Evolutionary conservation across 1,139 yeast species (phyloP).

Genomic region (Candida sojae): DNA sequence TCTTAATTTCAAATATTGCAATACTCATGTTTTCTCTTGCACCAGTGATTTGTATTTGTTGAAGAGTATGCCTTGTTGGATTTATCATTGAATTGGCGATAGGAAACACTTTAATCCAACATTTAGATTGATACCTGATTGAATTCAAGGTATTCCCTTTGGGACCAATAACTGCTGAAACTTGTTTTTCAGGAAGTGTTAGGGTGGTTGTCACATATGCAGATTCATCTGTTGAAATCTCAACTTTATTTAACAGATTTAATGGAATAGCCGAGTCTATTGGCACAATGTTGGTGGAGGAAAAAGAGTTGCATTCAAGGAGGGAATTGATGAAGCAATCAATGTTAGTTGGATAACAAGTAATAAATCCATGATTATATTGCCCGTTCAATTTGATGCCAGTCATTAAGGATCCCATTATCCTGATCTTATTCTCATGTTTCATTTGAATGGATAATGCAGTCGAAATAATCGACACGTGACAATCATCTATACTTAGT

Average conservation of each 20-base stretch:
- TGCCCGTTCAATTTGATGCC: conserved; percentile 2
- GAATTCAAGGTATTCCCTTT: conserved; percentile 25
- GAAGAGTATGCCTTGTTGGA: background rate
- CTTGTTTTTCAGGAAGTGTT: conserved; percentile 22
- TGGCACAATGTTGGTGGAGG: background rate
- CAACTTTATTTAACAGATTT: background rate
- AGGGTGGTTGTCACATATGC: background rate
- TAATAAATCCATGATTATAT: conserved; percentile 3
- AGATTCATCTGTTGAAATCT: background rate
- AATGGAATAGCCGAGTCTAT: background rate
- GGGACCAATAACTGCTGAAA: conserved; percentile 30
- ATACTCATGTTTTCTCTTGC: conserved; percentile 7
- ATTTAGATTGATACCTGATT: conserved; percentile 28
- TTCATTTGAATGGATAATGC: background rate
- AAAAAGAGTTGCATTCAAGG: background rate
- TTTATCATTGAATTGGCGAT: background rate
- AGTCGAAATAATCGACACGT: background rate
- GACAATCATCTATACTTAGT: background rate
- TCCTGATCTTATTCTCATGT: background rate
- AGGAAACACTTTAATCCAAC: conserved; percentile 27
- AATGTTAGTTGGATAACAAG: background rate
- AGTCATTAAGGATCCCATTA: background rate
- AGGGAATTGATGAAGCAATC: background rate
- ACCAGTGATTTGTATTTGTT: conserved; percentile 4
- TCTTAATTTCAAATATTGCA: conserved; percentile 3